Conservation (phyloP, 75 land plant genomes). For the Chamaecyparis obtusa region DNA sequence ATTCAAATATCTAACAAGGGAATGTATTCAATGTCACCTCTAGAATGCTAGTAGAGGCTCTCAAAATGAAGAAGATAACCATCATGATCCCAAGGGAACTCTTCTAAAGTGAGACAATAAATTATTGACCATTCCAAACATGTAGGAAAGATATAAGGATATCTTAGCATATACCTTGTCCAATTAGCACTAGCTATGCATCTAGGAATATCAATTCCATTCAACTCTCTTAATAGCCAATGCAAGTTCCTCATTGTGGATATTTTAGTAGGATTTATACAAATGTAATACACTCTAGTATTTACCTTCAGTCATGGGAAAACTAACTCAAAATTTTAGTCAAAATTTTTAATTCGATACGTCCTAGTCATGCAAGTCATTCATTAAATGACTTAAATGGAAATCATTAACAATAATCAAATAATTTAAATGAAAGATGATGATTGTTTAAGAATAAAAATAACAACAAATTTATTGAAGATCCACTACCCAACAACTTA, state of each 20-base stretch:
- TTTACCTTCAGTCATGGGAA: not conserved
- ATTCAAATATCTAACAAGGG: too few species aligned
- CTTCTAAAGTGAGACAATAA: not conserved
- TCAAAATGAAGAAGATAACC: not conserved
- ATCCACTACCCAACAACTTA: not conserved
- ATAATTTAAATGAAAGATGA: too few species aligned
- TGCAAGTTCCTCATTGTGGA: not conserved
- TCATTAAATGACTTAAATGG: not conserved
- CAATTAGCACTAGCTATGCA: not conserved
- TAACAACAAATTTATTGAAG: too few species aligned
- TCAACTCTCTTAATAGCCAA: not conserved
- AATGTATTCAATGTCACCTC: not conserved
- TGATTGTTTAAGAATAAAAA: too few species aligned
- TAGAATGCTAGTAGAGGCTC: not conserved
- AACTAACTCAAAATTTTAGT: not conserved
- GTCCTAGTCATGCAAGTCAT: not conserved
- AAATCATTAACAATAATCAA: not conserved
- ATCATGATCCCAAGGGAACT: not conserved
- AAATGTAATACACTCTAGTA: not conserved
- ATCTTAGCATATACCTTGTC: too few species aligned
- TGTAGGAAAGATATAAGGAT: not conserved
- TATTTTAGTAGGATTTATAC: not conserved
- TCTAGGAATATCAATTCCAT: not conserved
- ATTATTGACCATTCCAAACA: not conserved
- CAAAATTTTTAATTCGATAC: not conserved